Percentiles rank a stretch among this genome's conserved stretches.
Conservation (phyloP, 345 rosid species). For the Sapria himalayana region DNA sequence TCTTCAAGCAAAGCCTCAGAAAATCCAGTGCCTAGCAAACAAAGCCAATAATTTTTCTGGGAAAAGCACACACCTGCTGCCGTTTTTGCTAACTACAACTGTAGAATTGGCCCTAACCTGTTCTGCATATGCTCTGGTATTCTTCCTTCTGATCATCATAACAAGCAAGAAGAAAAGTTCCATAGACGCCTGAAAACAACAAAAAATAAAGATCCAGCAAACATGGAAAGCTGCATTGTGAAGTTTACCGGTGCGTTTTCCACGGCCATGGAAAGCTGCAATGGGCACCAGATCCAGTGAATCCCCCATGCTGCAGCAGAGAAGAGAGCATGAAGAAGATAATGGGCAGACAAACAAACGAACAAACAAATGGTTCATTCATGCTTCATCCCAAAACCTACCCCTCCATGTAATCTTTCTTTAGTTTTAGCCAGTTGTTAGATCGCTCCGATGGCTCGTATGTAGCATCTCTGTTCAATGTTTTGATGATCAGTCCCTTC, state of each 20-base stretch:
- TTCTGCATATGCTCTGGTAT: constrained; percentile 86
- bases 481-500: constrained; percentile 95
- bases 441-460: constrained; percentile 95
- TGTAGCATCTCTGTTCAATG: constrained; percentile 75
- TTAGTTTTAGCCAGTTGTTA: constrained; percentile 76
- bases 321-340: too few relatives aligned
- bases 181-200: constrained; percentile 50
- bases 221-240: too few relatives aligned
- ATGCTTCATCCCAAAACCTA: constrained; percentile 7
- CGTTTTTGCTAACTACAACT: constrained; percentile 2
- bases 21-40: constrained; percentile 62
- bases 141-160: constrained; percentile 65
- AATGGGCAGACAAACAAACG: constrained; percentile 4
- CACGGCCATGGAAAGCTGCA: constrained; percentile 91
- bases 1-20: constrained; percentile 71
- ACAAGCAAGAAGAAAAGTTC: constrained; percentile 88
- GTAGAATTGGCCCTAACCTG: constrained; percentile 27
- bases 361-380: neutral
- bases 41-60: constrained; percentile 4
- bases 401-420: constrained; percentile 95
- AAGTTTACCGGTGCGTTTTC: constrained; percentile 64
- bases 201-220: too few relatives aligned
- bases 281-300: constrained; percentile 88
- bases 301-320: constrained; percentile 83
- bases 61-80: too few relatives aligned